Conservation (phyloP, 2,329 filamentous ascomycete genomes). For the Hymenoscyphus scutula region DNA sequence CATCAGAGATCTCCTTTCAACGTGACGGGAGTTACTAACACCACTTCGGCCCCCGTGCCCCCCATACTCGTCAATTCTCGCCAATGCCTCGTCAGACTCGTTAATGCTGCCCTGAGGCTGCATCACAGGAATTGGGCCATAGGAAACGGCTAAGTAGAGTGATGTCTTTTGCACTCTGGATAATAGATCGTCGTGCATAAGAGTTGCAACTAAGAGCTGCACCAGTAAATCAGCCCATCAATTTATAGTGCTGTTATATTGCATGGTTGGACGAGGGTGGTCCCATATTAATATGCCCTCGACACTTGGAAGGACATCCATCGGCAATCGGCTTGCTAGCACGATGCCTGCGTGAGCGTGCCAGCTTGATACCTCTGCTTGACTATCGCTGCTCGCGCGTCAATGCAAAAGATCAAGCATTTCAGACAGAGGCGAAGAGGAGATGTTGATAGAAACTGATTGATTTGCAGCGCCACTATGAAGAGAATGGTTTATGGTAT, state of each 20-base stretch:
- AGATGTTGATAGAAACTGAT: too few relatives aligned
- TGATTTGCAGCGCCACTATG: too few relatives aligned
- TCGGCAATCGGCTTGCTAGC: not conserved
- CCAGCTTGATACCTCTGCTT: conserved; percentile 1
- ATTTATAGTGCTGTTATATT: not conserved
- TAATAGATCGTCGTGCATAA: conserved; percentile 23
- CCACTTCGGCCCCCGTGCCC: conserved; percentile 13
- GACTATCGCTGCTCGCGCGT: too few relatives aligned
- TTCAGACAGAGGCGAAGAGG: not conserved
- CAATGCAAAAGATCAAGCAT: conserved; percentile 2
- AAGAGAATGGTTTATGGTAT: not conserved
- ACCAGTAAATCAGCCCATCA: conserved; percentile 4
- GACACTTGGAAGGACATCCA: not conserved
- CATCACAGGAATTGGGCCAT: not conserved
- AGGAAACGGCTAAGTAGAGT: conserved; percentile 19
- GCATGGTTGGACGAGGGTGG: not conserved
- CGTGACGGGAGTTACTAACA: not conserved
- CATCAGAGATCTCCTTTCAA: not conserved
- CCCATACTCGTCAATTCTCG: conserved; percentile 4
- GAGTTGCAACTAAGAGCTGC: conserved; percentile 1
- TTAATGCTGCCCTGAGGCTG: conserved; percentile 1
- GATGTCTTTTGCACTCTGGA: conserved; percentile 22
- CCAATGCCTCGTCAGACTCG: not conserved
- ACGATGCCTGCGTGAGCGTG: not conserved
- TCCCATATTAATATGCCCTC: not conserved